These are phyloP conservation scores for Alternaria brassicae DNA, from an alignment of 2,329 filamentous ascomycete genomes.

Conservation along the genomic window DNA sequence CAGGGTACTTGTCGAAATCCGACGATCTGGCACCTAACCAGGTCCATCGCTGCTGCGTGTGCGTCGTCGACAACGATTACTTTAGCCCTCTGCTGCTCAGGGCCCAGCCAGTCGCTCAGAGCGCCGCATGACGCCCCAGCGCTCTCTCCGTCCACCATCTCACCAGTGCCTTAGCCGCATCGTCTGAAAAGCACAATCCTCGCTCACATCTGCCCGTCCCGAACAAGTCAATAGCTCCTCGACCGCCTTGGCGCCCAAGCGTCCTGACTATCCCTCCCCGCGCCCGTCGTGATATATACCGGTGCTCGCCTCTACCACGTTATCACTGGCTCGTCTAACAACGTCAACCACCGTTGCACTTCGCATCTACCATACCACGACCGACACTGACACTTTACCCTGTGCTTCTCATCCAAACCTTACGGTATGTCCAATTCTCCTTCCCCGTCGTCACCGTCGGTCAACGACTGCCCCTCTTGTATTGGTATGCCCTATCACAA, in stretches of 20 bases:
- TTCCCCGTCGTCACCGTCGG: background rate
- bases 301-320: slow-evolving; percentile 36
- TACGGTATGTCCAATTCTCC: slow-evolving; percentile 13
- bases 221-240: slow-evolving; percentile 45
- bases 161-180: slow-evolving; percentile 47
- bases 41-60: slow-evolving; percentile 38
- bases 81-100: slow-evolving; percentile 44
- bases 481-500: background rate
- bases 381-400: slow-evolving; percentile 1
- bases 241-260: slow-evolving; percentile 41
- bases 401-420: slow-evolving; percentile 10
- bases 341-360: slow-evolving; percentile 25
- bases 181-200: slow-evolving; percentile 47
- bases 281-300: slow-evolving; percentile 47
- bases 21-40: slow-evolving; percentile 50
- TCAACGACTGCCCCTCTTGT: slow-evolving; percentile 1
- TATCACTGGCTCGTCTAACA: slow-evolving; percentile 35
- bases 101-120: slow-evolving; percentile 41
- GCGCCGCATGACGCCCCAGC: slow-evolving; percentile 48
- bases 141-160: slow-evolving; percentile 40
- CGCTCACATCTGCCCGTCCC: slow-evolving; percentile 42
- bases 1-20: slow-evolving; percentile 49
- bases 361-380: slow-evolving; percentile 9
- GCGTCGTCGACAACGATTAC: slow-evolving; percentile 42
- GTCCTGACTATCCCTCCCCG: slow-evolving; percentile 34